phyloP scores from a whole-genome alignment of 192 early-diverging fungal species.

The Powellomyces hirtus region DNA sequence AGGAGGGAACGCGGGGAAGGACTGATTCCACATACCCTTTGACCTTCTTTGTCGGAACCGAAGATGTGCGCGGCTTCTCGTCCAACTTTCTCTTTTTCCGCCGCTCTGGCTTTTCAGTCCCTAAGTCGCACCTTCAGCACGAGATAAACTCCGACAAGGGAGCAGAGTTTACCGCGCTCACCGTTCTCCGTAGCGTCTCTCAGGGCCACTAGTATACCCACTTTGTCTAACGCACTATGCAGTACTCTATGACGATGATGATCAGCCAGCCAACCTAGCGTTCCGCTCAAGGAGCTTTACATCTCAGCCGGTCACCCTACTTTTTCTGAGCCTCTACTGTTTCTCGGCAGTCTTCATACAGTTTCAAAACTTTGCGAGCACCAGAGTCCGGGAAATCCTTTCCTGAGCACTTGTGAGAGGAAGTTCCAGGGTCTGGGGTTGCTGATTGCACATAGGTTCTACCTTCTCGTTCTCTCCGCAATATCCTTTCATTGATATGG shows the following conservation, averaged over 20 bases:
- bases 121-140: background rate
- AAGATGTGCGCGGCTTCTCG: slow-evolving; percentile 12
- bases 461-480: background rate
- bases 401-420: background rate
- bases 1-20: no score
- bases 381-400: slow-evolving; percentile 4
- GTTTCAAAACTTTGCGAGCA: background rate
- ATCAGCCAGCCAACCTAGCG: no score
- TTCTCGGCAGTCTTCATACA: background rate
- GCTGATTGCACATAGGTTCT: background rate
- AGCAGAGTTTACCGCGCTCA: background rate
- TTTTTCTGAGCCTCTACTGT: background rate
- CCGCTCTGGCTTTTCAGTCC: slow-evolving; percentile 20
- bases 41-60: slow-evolving; percentile 6
- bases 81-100: slow-evolving; percentile 32
- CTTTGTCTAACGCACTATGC: background rate
- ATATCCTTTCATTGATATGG: slow-evolving; percentile 3
- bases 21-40: no score
- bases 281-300: no score
- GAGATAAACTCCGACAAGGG: background rate
- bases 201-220: slow-evolving; percentile 12
- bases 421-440: background rate
- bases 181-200: slow-evolving; percentile 27
- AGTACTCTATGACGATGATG: background rate
- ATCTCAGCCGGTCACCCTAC: background rate